Conservation (phyloP, 768 basidiomycete genomes). For the Tricholomella constricta region DNA sequence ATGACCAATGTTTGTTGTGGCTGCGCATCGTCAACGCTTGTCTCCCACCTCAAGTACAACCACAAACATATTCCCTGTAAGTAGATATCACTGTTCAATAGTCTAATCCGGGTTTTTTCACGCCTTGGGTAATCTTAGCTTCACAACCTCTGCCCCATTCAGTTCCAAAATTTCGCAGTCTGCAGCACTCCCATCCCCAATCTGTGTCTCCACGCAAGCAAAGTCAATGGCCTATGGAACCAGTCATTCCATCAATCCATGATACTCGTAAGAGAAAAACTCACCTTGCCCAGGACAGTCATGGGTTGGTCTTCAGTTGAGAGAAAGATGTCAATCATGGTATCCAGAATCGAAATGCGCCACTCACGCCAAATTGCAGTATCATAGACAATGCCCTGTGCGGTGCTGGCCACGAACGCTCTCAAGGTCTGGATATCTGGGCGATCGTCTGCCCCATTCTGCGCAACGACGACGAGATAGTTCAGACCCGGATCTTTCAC, state of each 20-base stretch:
- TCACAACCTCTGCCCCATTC: slow-evolving; percentile 28
- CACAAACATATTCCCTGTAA: not conserved
- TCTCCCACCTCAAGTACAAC: not conserved
- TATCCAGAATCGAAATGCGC: not conserved
- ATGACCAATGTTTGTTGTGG: slow-evolving; percentile 32
- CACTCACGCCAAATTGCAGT: slow-evolving; percentile 89
- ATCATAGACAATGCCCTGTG: slow-evolving; percentile 87
- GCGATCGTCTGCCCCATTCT: slow-evolving; percentile 72
- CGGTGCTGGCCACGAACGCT: slow-evolving; percentile 78
- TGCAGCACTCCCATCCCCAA: slow-evolving; percentile 70
- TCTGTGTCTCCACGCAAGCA: slow-evolving; percentile 91
- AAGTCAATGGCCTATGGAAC: slow-evolving; percentile 66
- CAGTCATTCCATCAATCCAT: slow-evolving; percentile 1
- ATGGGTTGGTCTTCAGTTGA: slow-evolving; percentile 82
- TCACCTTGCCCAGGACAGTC: slow-evolving; percentile 73
- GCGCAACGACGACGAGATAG: slow-evolving; percentile 87
- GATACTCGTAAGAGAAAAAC: slow-evolving; percentile 20
- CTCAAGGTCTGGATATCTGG: slow-evolving; percentile 76
- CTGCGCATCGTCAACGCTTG: not conserved
- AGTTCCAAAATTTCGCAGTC: slow-evolving; percentile 88
- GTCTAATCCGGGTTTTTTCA: not conserved
- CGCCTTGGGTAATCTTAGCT: slow-evolving; percentile 33
- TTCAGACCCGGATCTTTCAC: slow-evolving; percentile 48
- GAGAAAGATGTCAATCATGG: slow-evolving; percentile 9
- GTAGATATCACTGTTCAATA: not conserved